Evolutionary conservation across 495 filamentous ascomycete genomes (phyloP).

Genomic region (Parathielavia appendiculata): DNA sequence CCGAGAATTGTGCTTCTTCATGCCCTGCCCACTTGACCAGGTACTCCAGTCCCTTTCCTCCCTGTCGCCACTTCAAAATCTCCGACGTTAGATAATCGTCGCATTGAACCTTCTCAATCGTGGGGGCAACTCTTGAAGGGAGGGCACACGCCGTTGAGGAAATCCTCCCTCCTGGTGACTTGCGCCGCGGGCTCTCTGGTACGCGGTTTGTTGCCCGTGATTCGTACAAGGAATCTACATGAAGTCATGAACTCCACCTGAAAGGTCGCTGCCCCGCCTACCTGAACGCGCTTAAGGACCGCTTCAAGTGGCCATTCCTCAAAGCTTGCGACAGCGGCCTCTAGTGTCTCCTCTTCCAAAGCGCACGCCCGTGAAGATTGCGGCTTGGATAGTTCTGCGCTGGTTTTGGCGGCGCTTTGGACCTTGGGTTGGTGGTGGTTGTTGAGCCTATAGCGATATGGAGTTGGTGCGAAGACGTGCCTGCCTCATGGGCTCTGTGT

Average conservation of each 20-base stretch:
- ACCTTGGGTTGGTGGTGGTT: background rate
- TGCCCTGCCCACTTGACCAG: conserved; percentile 15
- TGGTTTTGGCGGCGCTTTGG: too few relatives aligned
- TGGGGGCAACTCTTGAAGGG: conserved; percentile 18
- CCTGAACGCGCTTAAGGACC: conserved; percentile 5
- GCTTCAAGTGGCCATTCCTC: conserved; percentile 10
- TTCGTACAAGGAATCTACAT: conserved; percentile 12
- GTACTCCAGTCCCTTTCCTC: conserved; percentile 8
- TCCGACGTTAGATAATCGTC: conserved; percentile 9
- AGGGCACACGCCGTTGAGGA: conserved; percentile 12
- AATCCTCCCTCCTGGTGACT: conserved; percentile 18
- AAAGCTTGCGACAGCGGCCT: conserved; percentile 15
- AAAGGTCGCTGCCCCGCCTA: conserved; percentile 3
- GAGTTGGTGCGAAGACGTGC: conserved; percentile 10
- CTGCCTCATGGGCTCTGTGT: conserved; percentile 18
- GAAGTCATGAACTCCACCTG: conserved; percentile 3
- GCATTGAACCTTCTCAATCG: conserved; percentile 14
- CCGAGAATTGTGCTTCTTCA: conserved; percentile 20
- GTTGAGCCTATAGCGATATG: background rate
- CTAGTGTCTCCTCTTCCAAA: conserved; percentile 10
- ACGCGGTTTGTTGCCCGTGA: conserved; percentile 13
- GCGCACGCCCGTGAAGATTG: conserved; percentile 9
- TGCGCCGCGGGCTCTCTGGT: conserved; percentile 15
- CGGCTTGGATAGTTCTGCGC: background rate
- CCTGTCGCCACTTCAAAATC: background rate